phyloP scores from a whole-genome alignment of 306 rosid species.

The Castanospermum australe region DNA sequence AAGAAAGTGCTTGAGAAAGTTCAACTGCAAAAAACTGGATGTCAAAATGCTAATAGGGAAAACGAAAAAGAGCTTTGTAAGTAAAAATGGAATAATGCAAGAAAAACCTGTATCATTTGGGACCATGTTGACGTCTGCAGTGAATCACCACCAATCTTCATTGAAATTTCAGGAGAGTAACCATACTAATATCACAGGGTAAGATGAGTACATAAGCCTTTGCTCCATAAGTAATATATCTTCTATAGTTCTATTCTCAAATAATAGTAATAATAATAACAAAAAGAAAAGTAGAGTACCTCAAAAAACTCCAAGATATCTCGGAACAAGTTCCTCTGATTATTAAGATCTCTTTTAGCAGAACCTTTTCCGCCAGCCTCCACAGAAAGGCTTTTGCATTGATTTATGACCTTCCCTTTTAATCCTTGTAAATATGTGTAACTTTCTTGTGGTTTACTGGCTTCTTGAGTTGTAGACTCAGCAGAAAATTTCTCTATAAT shows the following conservation, averaged over 20 bases:
- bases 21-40: constrained; percentile 51
- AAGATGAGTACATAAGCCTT: constrained; percentile 18
- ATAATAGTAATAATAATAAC: background rate
- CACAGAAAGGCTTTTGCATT: constrained; percentile 68
- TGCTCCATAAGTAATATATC: background rate
- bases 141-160: constrained; percentile 75
- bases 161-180: constrained; percentile 68
- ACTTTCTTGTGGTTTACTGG: constrained; percentile 54
- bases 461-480: constrained; percentile 47
- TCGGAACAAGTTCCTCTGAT: constrained; percentile 76
- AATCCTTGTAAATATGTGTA: constrained; percentile 68
- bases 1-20: constrained; percentile 79
- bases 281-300: constrained; percentile 39
- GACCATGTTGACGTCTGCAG: constrained; percentile 82
- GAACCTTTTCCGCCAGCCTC: constrained; percentile 98
- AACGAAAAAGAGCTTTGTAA: background rate
- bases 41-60: background rate
- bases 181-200: constrained; percentile 55
- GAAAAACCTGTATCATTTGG: constrained; percentile 71
- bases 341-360: constrained; percentile 82
- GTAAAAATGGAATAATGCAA: background rate
- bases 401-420: constrained; percentile 75
- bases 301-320: constrained; percentile 79
- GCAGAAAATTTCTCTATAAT: constrained; percentile 55
- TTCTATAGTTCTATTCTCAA: background rate